phyloP scores from a whole-genome alignment of 257 asterid genomes.

The Solanum etuberosum region DNA sequence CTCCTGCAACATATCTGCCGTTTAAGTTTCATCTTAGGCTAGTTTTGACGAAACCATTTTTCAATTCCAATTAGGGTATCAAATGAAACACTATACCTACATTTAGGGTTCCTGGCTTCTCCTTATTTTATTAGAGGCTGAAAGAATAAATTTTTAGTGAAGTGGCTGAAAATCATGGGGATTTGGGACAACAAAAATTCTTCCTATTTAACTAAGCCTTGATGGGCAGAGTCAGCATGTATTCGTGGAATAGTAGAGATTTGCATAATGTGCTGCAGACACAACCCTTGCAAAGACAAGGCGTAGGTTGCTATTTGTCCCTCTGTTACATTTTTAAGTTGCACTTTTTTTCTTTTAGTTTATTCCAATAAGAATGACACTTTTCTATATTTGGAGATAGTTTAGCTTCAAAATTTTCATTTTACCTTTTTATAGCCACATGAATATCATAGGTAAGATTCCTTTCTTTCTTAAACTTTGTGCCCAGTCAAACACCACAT shows the following conservation, averaged over 20 bases:
- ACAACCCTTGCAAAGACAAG: not conserved
- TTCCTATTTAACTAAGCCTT: not conserved
- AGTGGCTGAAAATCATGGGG: not conserved
- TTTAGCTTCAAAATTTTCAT: not conserved
- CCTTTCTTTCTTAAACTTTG: not conserved
- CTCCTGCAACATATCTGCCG: not conserved
- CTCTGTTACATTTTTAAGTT: not conserved
- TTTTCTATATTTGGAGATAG: not conserved
- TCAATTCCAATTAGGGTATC: not conserved
- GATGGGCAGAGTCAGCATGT: not conserved
- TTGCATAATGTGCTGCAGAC: not conserved
- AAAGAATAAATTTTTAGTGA: not conserved
- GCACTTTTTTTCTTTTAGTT: not conserved
- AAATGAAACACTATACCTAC: not conserved
- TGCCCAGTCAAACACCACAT: not conserved
- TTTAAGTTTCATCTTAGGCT: not conserved
- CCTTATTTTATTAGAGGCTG: not conserved
- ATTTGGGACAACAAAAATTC: not conserved
- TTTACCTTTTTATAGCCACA: not conserved
- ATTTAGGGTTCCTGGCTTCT: not conserved
- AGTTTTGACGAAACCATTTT: not conserved
- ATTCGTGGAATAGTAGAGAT: not conserved
- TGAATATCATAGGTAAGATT: not conserved
- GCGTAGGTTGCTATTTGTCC: not conserved
- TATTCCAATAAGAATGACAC: not conserved